A percentile compares a stretch with the other conserved stretches of the same genome.
Conservation (phyloP, 768 basidiomycete species). For the Paxillus involutus region DNA sequence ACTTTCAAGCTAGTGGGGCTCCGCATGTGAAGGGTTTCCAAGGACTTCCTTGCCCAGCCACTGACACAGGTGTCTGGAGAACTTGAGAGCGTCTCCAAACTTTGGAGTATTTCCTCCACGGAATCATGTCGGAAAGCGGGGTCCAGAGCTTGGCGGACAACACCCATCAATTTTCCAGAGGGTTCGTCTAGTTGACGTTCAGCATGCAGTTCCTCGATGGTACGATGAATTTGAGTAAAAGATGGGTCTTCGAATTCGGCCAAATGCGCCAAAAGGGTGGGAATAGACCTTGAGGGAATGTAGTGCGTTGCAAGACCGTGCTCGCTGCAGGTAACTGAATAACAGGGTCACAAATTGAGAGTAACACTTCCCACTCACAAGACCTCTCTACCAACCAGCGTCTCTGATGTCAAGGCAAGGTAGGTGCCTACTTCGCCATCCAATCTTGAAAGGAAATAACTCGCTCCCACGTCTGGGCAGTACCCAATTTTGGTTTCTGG, state of each 20-base stretch:
- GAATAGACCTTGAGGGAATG: conserved; percentile 74
- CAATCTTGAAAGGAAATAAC: conserved; percentile 82
- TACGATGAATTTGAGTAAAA: conserved; percentile 57
- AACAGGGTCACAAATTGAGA: conserved; percentile 6
- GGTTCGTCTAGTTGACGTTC: conserved; percentile 63
- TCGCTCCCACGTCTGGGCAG: conserved; percentile 91
- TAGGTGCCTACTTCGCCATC: conserved; percentile 96
- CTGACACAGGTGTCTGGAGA: conserved; percentile 46
- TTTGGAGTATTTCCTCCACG: conserved; percentile 70
- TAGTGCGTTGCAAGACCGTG: conserved; percentile 94
- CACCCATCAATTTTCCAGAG: conserved; percentile 52
- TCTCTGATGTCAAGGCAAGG: conserved; percentile 79
- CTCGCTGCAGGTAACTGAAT: conserved; percentile 51
- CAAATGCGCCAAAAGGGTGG: conserved; percentile 68
- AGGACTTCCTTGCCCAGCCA: conserved; percentile 74
- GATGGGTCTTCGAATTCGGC: conserved; percentile 39
- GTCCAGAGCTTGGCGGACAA: conserved; percentile 77
- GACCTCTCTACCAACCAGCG: conserved; percentile 73
- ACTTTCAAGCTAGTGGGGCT: conserved; percentile 95
- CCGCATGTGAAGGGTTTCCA: conserved; percentile 59
- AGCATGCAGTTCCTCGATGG: conserved; percentile 60
- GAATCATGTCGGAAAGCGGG: conserved; percentile 66
- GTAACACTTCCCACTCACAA: conserved; percentile 57
- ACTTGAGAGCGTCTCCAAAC: conserved; percentile 44
- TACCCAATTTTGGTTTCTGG: conserved; percentile 94